Conservation (phyloP, 164 flowering plant species). For the Chimonanthus praecox region DNA sequence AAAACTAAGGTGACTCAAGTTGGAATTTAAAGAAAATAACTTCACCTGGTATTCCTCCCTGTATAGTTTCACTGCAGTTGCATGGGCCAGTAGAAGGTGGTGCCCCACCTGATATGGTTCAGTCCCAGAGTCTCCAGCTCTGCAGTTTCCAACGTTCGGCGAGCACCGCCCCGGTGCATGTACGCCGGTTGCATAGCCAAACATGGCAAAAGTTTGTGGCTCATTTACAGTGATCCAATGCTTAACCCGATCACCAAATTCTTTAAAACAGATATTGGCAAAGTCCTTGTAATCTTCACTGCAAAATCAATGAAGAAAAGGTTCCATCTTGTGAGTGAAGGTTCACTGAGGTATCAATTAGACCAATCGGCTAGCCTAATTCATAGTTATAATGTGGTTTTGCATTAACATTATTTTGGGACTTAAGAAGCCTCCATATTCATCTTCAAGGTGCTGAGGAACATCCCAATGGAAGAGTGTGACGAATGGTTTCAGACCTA, state of each 20-base stretch:
- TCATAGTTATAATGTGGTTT: too few relatives aligned
- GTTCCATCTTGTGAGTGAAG: too few relatives aligned
- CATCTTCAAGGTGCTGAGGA: conserved; percentile 53
- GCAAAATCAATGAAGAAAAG: too few relatives aligned
- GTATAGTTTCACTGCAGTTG: too few relatives aligned
- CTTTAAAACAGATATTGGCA: too few relatives aligned
- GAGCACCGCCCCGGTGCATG: conserved; percentile 28
- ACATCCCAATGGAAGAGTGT: conserved; percentile 66
- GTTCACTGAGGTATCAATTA: too few relatives aligned
- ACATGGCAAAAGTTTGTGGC: too few relatives aligned
- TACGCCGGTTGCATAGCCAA: conserved; percentile 44
- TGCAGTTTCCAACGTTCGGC: conserved; percentile 23
- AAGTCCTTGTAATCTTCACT: too few relatives aligned
- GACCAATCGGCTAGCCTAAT: too few relatives aligned
- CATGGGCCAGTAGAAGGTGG: conserved; percentile 22
- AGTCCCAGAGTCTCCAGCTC: conserved; percentile 48
- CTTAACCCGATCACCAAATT: too few relatives aligned
- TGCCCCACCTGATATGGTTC: conserved; percentile 66
- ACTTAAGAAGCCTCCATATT: conserved; percentile 47
- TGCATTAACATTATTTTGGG: conserved; percentile 30
- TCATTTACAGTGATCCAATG: too few relatives aligned
- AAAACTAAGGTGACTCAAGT: too few relatives aligned
- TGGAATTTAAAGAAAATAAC: not conserved
- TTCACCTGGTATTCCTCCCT: conserved; percentile 33
- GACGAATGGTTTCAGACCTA: conserved; percentile 47